Percentiles rank a stretch among this genome's conserved stretches.
Conservation (phyloP, 75 land plant species). For the Sequoiadendron giganteum region DNA sequence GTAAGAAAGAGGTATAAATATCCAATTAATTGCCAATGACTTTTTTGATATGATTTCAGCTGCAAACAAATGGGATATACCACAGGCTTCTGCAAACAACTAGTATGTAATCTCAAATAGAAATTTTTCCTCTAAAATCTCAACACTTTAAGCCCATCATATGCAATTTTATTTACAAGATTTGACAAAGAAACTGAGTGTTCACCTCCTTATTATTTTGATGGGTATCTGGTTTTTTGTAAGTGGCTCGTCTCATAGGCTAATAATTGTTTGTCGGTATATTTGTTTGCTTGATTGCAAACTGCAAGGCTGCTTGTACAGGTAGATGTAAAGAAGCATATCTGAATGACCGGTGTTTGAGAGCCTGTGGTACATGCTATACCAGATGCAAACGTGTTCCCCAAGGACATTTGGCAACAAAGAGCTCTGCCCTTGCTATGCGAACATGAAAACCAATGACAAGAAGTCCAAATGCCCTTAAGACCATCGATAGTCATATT, state of each 20-base stretch:
- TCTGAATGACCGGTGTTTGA: constrained; percentile 28
- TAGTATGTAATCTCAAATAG: too few species aligned
- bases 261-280: neutral
- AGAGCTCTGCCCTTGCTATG: constrained; percentile 43
- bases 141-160: too few species aligned
- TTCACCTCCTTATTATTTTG: neutral
- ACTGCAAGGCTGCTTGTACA: constrained; percentile 31
- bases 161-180: too few species aligned
- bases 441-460: constrained; percentile 29
- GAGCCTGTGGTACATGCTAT: constrained; percentile 53
- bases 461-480: constrained; percentile 31
- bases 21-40: neutral
- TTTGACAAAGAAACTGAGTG: too few species aligned
- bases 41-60: neutral
- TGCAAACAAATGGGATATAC: neutral
- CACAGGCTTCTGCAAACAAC: too few species aligned
- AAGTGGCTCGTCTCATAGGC: neutral
- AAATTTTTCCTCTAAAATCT: too few species aligned
- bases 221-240: neutral
- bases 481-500: neutral
- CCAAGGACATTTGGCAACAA: constrained; percentile 34
- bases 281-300: constrained; percentile 3
- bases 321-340: constrained; percentile 33
- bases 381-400: constrained; percentile 30
- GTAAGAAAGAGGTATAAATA: neutral